phyloP scores from a whole-genome alignment of 2,329 filamentous ascomycete species.

The Alternaria sp. region DNA sequence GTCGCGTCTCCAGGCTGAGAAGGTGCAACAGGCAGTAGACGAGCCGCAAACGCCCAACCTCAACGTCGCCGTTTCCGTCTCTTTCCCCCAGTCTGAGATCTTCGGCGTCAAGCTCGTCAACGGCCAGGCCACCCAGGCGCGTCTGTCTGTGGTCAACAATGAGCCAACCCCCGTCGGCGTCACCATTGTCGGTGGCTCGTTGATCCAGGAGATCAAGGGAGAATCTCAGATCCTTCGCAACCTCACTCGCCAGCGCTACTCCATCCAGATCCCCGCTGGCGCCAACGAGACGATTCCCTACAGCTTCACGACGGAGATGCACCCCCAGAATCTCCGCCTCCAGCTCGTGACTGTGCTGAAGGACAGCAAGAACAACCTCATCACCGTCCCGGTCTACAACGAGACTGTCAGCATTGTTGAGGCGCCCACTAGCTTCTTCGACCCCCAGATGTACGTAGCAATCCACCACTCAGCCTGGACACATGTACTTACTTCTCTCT shows the following conservation, averaged over 20 bases:
- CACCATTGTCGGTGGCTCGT: constrained; percentile 75
- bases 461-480: not conserved
- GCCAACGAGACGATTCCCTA: constrained; percentile 79
- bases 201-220: constrained; percentile 66
- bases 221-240: constrained; percentile 75
- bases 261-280: constrained; percentile 75
- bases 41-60: constrained; percentile 67
- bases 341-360: constrained; percentile 77
- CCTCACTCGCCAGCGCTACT: constrained; percentile 78
- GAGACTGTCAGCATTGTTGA: constrained; percentile 87
- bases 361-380: constrained; percentile 70
- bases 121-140: constrained; percentile 80
- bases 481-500: constrained; percentile 19
- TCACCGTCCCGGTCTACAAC: constrained; percentile 81
- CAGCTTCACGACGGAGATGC: constrained; percentile 87
- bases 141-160: constrained; percentile 83
- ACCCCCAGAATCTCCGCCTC: constrained; percentile 85
- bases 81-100: constrained; percentile 74
- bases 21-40: constrained; percentile 60
- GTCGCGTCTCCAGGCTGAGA: constrained; percentile 39
- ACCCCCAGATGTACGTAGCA: constrained; percentile 85
- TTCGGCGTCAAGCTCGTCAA: constrained; percentile 97
- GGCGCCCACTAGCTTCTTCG: constrained; percentile 87
- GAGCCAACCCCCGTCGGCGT: constrained; percentile 79
- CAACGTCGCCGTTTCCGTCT: constrained; percentile 62